Percentiles rank a stretch among this genome's conserved stretches.
phyloP scores from a whole-genome alignment of 176 grass and related monocot species.

The Carex pumila region DNA sequence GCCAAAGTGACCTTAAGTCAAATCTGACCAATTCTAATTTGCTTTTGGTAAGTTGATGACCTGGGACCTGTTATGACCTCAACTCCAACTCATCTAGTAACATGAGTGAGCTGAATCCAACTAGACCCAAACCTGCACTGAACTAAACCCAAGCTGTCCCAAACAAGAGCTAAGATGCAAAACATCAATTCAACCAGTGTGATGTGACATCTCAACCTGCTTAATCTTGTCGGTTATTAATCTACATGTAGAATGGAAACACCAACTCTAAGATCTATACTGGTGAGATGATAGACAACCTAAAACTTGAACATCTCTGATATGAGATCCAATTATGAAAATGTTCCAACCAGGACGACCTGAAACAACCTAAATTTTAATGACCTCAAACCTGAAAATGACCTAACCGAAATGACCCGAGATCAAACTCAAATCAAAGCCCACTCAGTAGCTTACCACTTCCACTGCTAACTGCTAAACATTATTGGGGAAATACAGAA shows the following conservation, averaged over 20 bases:
- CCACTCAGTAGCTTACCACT: not conserved
- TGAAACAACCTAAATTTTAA: not conserved
- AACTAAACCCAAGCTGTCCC: not conserved
- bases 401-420: not conserved
- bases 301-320: not conserved
- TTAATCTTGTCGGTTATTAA: not conserved
- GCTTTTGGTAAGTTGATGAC: not conserved
- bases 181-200: not conserved
- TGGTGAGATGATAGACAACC: not conserved
- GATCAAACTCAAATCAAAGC: not conserved
- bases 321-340: not conserved
- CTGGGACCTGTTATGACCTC: not conserved
- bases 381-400: not conserved
- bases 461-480: not conserved
- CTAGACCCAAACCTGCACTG: not conserved
- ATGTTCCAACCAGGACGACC: not conserved
- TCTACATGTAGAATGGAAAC: not conserved
- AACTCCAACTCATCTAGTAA: not conserved
- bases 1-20: not conserved
- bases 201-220: not conserved
- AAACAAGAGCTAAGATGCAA: not conserved
- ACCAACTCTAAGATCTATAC: not conserved
- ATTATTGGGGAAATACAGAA: slow-evolving; percentile 7
- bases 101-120: not conserved
- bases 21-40: not conserved